Conservation (phyloP, 352 stramenopile genomes). For the Phytophthora multivora region DNA sequence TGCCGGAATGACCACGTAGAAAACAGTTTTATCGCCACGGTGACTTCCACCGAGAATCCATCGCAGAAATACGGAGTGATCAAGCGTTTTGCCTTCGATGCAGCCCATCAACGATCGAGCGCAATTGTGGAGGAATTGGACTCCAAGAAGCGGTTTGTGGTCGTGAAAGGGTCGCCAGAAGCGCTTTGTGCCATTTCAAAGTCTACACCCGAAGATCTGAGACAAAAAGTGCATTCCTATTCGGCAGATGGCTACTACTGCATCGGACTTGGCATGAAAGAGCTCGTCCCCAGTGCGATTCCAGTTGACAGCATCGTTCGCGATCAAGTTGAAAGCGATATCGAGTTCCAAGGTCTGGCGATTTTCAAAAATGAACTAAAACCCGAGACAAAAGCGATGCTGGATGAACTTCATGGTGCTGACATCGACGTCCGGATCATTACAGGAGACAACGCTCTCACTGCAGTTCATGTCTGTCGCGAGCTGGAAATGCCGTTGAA, state of each 20-base stretch:
- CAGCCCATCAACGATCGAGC: constrained; percentile 53
- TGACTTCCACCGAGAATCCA: constrained; percentile 29
- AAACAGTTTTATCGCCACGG: constrained; percentile 28
- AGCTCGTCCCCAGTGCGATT: constrained; percentile 8
- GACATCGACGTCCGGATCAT: constrained; percentile 72
- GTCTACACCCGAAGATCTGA: constrained; percentile 54
- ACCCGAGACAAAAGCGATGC: constrained; percentile 56
- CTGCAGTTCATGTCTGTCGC: constrained; percentile 46
- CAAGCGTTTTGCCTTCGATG: constrained; percentile 63
- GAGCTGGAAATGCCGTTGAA: constrained; percentile 52
- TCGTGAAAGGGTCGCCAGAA: constrained; percentile 67
- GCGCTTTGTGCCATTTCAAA: constrained; percentile 37
- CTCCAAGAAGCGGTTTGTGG: constrained; percentile 42
- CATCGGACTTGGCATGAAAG: constrained; percentile 44
- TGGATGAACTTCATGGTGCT: constrained; percentile 60
- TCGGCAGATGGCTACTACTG: constrained; percentile 75
- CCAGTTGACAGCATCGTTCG: constrained; percentile 15
- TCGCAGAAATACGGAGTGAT: constrained; percentile 40
- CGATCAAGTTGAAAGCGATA: constrained; percentile 44
- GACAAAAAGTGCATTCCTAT: constrained; percentile 44
- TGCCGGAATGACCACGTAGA: constrained; percentile 11
- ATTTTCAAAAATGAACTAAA: constrained; percentile 83
- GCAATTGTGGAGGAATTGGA: constrained; percentile 44
- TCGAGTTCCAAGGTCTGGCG: constrained; percentile 64
- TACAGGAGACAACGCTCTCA: constrained; percentile 67